Evolutionary conservation across 192 early-diverging fungal species (phyloP), one percentile per base, ranked within the genome.

Genomic region (Coemansia sp.): DNA sequence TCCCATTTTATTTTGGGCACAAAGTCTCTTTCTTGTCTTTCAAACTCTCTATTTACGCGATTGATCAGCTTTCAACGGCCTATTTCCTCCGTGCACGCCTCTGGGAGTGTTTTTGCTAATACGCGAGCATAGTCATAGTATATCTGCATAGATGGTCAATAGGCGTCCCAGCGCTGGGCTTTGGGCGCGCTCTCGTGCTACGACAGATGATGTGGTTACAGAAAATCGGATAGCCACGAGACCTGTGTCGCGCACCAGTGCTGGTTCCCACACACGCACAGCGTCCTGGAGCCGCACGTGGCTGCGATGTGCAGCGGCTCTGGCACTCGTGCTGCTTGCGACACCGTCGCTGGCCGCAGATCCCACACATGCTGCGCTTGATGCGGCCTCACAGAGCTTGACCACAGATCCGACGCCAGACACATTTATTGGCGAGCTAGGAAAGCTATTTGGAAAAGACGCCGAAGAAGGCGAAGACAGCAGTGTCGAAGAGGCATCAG

Each of bases 271-370:
- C 60, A 52, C 60, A 50, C 60, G 49, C 49, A 52, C 49, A 21
- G n/a, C 22, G 62, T 38, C 25, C 52, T 63, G 50, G 51, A 49
- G 50, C 38, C 38, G 51, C 51, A 52, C 37, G 37, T 55, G 53
- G 53, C 39, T 75, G 49, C 67, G 60, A 15, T 65, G 60, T 41
- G 50, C 59, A 3, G 73, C 56, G 38, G 56, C 48, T 12, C 22
- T 66, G 54, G 73, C 58, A n/a, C 22, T 75, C 39, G 53, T 70
- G 15, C 43, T 70, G 12, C 45, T 69, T 9, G 63, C 63, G 35
- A 65, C 73, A n/a, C 67, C 73, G 10, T 58, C 51, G 55, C 63
- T 75, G 37, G 67, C 67, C 5, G 58, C 62, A 57, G 56, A 66
- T 32, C 53, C 54, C 2, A 35, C 41, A 45, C 41, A 4, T 14